Evolutionary conservation across 768 basidiomycete genomes (phyloP), one percentile per base, ranked within the genome.

Genomic region (Candolleomyces efflorescens): DNA sequence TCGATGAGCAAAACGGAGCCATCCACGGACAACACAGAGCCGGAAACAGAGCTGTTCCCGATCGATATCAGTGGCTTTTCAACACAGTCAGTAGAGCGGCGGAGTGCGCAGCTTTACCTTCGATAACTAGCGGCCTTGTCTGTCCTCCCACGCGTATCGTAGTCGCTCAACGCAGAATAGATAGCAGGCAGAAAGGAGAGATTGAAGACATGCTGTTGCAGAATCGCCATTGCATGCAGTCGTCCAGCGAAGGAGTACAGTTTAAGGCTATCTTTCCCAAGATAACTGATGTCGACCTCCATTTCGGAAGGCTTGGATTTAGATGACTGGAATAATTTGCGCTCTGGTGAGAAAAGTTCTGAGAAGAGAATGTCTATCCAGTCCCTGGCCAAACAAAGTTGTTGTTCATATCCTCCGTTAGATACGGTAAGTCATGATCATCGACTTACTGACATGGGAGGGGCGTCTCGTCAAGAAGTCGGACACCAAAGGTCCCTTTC

Each of bases 241-340:
- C 51, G 51, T 20, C 51, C 51, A 18, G 51, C 51, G 20, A 53
- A 53, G 18, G 37, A 41, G 32, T 53, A 53, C 37, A 53, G 32
- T n/a, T 39, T 37, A 1, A 53, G 37, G n/a, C 27, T 53, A 39
- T 53, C 32, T 38, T 20, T 17, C 27, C 49, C 18, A 10, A 38
- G 37, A 5, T 53, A 39, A 9, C 20, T 38, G 32, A 53, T 24
- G 51, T 53, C 38, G 51, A 53, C 38, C 15, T 36, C 51, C 36
- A 53, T 32, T 36, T 39, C 36, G 5, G 51, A 53, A 20, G 37
- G 51, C 15, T 53, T 37, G 36, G 26, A 26, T 24, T 53, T 32
- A 9, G 51, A 20, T 9, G 37, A 11, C 23, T 53, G 15, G 37
- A 53, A 53, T 22, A 53, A 20, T 12, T 32, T 32, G 13, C 37